These are phyloP conservation scores for Trichoderma endophyticum DNA, from an alignment of 2,329 filamentous ascomycete genomes.

Conservation along the genomic window DNA sequence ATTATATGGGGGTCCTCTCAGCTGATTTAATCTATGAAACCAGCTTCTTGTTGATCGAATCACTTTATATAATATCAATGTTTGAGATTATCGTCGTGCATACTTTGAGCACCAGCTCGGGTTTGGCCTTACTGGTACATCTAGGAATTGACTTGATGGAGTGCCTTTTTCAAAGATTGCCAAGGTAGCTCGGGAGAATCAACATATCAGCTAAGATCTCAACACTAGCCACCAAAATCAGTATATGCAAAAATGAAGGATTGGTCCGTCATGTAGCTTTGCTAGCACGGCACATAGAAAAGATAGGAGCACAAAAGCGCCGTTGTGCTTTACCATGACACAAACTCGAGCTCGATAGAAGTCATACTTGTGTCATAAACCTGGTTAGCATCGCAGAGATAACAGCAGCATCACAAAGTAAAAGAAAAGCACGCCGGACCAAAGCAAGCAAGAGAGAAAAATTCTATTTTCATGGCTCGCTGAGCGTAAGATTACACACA, in stretches of 20 bases:
- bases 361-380: neutral
- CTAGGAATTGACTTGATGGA: neutral
- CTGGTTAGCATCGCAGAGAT: neutral
- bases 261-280: neutral
- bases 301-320: neutral
- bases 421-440: neutral
- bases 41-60: neutral
- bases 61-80: neutral
- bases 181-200: neutral
- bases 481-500: conserved; percentile 18
- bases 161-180: neutral
- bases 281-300: neutral
- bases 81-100: neutral
- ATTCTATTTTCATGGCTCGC: conserved; percentile 17
- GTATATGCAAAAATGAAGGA: neutral
- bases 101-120: neutral
- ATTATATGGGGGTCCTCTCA: neutral
- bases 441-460: conserved; percentile 8
- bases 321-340: neutral
- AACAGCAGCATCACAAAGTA: neutral
- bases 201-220: neutral
- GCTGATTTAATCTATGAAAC: neutral
- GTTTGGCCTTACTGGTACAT: neutral
- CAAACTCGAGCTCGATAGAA: neutral
- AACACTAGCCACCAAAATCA: neutral